phyloP scores from a whole-genome alignment of 176 grass and related monocot species.

The Chrysopogon serrulatus region DNA sequence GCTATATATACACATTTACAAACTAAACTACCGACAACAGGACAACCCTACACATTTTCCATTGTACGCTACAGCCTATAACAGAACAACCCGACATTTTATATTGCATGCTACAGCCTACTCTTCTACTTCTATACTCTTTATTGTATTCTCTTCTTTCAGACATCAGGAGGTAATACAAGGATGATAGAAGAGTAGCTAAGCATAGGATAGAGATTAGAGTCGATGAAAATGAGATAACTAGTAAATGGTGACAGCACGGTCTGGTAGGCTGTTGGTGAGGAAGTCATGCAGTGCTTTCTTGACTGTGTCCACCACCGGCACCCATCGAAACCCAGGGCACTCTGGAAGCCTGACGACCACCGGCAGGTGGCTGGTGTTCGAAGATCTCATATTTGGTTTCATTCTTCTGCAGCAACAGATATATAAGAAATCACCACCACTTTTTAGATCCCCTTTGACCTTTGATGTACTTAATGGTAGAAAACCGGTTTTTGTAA shows the following conservation, averaged over 20 bases:
- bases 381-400: slow-evolving; percentile 72
- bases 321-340: slow-evolving; percentile 67
- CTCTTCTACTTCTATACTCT: not conserved
- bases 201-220: slow-evolving; percentile 87
- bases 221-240: slow-evolving; percentile 67
- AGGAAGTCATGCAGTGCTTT: slow-evolving; percentile 76
- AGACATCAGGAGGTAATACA: slow-evolving; percentile 40
- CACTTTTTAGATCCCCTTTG: not conserved
- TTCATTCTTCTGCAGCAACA: slow-evolving; percentile 48
- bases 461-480: not conserved
- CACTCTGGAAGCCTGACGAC: slow-evolving; percentile 50
- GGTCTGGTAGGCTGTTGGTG: slow-evolving; percentile 46
- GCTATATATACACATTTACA: slow-evolving; percentile 7
- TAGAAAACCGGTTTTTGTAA: not conserved
- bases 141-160: not conserved
- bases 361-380: slow-evolving; percentile 64
- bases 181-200: slow-evolving; percentile 84
- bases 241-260: slow-evolving; percentile 22
- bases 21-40: not conserved
- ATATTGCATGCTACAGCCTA: not conserved
- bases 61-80: too few relatives aligned
- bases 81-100: too few relatives aligned
- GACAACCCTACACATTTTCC: too few relatives aligned
- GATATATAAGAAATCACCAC: not conserved
- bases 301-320: slow-evolving; percentile 78